Base-by-base conservation (phyloP, 331 rosid species). In the Saraca asoca region DNA sequence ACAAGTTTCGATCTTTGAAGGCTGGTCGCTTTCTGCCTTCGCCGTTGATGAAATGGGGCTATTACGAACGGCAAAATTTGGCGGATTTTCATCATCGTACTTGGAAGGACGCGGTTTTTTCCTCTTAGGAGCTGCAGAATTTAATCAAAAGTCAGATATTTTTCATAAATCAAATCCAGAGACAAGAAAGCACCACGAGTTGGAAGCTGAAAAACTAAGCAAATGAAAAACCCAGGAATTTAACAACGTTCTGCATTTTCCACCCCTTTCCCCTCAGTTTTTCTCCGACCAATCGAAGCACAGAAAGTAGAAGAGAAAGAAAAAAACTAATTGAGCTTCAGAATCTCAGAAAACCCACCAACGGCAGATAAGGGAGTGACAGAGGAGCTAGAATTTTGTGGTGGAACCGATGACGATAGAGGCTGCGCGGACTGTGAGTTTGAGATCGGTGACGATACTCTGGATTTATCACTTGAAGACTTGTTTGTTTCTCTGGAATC, bases 361-460 rank as follows among this genome's bases (percentile, higher is more conserved):
- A 73, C 74, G 12, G 94, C 84, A n/a, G 93, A 78, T 2, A 91
- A 50, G 45, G 83, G 78, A 67, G 85, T 61, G 42, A 78, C 74
- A 6, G 88, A 75, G 7, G 85, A 78, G 69, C 75, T 73, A 4
- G 91, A 91, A 88, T 83, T 86, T 24, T 84, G 97, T 34, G 88
- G 88, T 7, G 79, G 63, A 59, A 68, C 42, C 2, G 79, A 34
- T 14, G 85, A 64, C 1, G 79, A 24, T 4, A 69, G 70, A 62
- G 81, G 79, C 1, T 44, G 69, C 4, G 65, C 77, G 0, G 82
- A 82, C 15, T 78, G 81, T 0, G 89, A 73, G 78, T 86, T 83
- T 4, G 95, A 83, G 84, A 85, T 82, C 81, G 95, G 98, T 15
- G 98, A 91, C 6, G 95, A 85, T 57, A 86, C 87, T 71, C 88